phyloP scores from a whole-genome alignment of 73 alveolate species.

The Halteria grandinella region DNA sequence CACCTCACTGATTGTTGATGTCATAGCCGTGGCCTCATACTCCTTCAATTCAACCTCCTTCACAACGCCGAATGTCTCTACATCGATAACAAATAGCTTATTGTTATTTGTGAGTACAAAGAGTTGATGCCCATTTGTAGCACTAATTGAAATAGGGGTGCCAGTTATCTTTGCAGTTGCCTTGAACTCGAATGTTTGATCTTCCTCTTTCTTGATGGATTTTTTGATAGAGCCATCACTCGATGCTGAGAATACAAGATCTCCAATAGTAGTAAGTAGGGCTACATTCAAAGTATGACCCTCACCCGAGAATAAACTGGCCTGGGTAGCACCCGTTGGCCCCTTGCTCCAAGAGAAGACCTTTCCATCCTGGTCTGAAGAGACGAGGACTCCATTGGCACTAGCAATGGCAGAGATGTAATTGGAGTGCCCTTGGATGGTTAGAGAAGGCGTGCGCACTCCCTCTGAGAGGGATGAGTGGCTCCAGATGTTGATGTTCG shows the following conservation, averaged over 20 bases:
- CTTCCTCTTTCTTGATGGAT: background rate
- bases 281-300: background rate
- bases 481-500: constrained; percentile 36
- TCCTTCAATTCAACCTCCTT: background rate
- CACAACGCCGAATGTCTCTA: background rate
- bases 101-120: constrained; percentile 2
- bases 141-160: background rate
- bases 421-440: constrained; percentile 41
- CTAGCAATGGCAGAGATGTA: background rate
- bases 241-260: background rate
- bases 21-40: constrained; percentile 18
- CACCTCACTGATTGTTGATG: background rate
- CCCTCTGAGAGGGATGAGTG: no score
- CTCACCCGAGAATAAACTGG: background rate
- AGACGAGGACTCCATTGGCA: background rate
- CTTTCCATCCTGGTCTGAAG: constrained; percentile 38
- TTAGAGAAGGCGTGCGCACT: background rate
- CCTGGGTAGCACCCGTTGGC: no score
- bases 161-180: background rate
- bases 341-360: constrained; percentile 1
- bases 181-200: background rate
- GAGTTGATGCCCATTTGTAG: background rate
- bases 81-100: background rate
- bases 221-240: constrained; percentile 1
- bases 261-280: background rate